Conservation (phyloP, 176 grass and related monocot species). For the Secale cereale region DNA sequence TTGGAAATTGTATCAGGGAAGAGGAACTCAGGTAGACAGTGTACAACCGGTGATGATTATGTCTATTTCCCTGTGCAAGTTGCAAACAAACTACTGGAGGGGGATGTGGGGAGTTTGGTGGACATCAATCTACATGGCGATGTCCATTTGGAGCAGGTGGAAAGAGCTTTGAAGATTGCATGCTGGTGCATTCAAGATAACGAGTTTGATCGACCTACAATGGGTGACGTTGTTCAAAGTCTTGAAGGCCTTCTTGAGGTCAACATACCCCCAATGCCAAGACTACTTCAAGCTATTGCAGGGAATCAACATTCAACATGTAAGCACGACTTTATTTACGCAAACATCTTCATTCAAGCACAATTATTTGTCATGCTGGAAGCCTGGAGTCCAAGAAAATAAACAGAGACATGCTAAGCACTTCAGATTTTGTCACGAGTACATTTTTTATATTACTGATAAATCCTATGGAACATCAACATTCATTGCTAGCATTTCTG, state of each 20-base stretch:
- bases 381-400: background rate
- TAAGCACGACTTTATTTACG: background rate
- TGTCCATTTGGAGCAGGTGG: conserved; percentile 8
- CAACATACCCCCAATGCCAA: conserved; percentile 27
- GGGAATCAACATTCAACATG: conserved; percentile 3
- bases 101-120: background rate
- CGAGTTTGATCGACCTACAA: conserved; percentile 28
- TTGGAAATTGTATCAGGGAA: background rate
- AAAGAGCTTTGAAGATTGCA: conserved; percentile 33
- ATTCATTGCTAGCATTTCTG: background rate
- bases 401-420: background rate
- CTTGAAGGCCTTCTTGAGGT: conserved; percentile 18
- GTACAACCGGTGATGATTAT: background rate
- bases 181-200: conserved; percentile 59
- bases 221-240: conserved; percentile 29
- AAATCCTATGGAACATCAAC: background rate
- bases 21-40: conserved; percentile 5
- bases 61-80: conserved; percentile 8
- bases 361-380: background rate
- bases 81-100: background rate
- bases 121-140: conserved; percentile 4
- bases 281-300: conserved; percentile 1
- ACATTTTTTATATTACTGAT: background rate
- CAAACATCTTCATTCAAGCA: background rate
- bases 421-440: background rate